Evolutionary conservation across 2,329 filamentous ascomycete species (phyloP).

Genomic region (Fusarium veterinarium): DNA sequence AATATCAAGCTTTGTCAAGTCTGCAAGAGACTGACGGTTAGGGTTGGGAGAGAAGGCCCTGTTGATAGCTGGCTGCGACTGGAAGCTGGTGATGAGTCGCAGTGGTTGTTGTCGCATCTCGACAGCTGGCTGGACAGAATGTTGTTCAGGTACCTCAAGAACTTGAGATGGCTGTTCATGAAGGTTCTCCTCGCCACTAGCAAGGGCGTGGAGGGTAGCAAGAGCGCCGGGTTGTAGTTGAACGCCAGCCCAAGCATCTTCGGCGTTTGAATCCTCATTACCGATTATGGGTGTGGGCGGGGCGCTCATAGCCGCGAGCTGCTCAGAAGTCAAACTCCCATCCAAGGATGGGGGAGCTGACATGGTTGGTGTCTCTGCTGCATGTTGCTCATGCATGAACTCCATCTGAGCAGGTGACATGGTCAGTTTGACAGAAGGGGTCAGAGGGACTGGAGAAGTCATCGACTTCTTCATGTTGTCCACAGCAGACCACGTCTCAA

Average conservation of each 20-base stretch:
- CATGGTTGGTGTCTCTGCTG: conserved; percentile 75
- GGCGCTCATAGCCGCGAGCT: conserved; percentile 84
- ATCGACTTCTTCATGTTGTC: conserved; percentile 59
- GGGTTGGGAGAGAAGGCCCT: conserved; percentile 47
- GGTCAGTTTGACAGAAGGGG: conserved; percentile 74
- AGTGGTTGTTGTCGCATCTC: conserved; percentile 65
- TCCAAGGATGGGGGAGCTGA: conserved; percentile 90
- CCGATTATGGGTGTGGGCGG: conserved; percentile 84
- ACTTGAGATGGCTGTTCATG: conserved; percentile 58
- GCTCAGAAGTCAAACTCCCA: conserved; percentile 88
- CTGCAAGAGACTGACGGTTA: conserved; percentile 69
- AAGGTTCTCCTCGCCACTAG: conserved; percentile 71
- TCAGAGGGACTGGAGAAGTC: conserved; percentile 69
- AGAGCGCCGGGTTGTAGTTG: conserved; percentile 83
- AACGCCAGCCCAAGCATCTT: conserved; percentile 77
- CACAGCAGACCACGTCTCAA: conserved; percentile 58
- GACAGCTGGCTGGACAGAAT: conserved; percentile 33
- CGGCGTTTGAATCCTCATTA: conserved; percentile 63
- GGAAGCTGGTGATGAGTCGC: conserved; percentile 60
- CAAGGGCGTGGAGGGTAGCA: conserved; percentile 81
- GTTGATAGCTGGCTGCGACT: conserved; percentile 34
- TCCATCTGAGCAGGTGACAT: conserved; percentile 81
- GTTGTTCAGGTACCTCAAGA: conserved; percentile 58
- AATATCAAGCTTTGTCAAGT: conserved; percentile 84
- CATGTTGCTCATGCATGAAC: conserved; percentile 72